Base-by-base conservation (phyloP, 2,329 filamentous ascomycete genomes). In the Fusarium sp. region DNA sequence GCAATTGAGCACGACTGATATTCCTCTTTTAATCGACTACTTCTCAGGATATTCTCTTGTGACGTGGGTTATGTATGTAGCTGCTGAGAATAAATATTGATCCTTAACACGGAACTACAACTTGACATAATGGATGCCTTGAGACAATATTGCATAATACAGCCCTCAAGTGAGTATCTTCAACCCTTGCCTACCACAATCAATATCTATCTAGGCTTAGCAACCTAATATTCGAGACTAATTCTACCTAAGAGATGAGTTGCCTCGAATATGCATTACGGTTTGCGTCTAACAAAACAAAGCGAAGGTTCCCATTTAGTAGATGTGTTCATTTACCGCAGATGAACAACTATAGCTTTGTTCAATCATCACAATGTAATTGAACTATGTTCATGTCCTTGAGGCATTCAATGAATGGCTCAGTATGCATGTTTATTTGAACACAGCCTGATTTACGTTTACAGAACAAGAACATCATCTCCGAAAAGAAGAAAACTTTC, bases 21-120 rank as follows among this genome's bases (percentile, higher is more conserved):
- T 46, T 63, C 29, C 16, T 49, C 28, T 66, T 48, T 48, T 47
- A 56, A 66, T 50, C 49, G 20, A 38, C 16, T 37, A 41, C 33
- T 56, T 47, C n/a, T 57, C 20, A 8, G 38, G 41, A 37, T 39
- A 28, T 13, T 7, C 20, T 16, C 18, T 29, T 31, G 13, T 43
- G 15, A 23, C 38, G 29, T 31, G 15, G 15, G 13, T 57, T 24
- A 33, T 21, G 13, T 47, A 35, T 47, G 10, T 21, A 10, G 20
- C 26, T 31, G 10, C 11, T 31, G 24, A n/a, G 5, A 15, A 24
- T 44, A 15, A 21, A 20, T 4, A 26, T 46, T 10, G 5, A 35
- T 35, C 8, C 33, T 35, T 5, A n/a, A 35, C 33, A 9, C 16
- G 15, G 18, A 35, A 8, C 16, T 7, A 35, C 33, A n/a, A 10